Conservation (phyloP, 495 filamentous ascomycete genomes). For the Bathelium albidoporum region DNA sequence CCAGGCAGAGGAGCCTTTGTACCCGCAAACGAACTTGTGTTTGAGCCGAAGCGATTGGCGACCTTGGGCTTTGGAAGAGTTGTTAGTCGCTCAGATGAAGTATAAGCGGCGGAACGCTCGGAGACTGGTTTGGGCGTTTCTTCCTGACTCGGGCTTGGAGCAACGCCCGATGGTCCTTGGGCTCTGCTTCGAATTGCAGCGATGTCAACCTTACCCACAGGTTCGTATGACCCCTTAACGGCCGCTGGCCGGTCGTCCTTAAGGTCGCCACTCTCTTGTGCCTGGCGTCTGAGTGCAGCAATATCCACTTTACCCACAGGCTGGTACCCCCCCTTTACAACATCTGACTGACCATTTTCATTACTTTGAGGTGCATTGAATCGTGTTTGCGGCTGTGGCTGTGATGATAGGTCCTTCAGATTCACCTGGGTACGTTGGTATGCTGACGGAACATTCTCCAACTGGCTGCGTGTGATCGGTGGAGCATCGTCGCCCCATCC, state of each 20-base stretch:
- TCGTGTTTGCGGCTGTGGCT: slow-evolving; percentile 52
- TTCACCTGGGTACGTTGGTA: slow-evolving; percentile 94
- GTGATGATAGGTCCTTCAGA: slow-evolving; percentile 62
- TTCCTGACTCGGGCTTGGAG: slow-evolving; percentile 35
- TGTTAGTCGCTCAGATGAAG: slow-evolving; percentile 67
- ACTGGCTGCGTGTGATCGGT: slow-evolving; percentile 66
- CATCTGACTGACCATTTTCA: slow-evolving; percentile 42
- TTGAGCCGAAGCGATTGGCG: slow-evolving; percentile 69
- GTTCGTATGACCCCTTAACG: slow-evolving; percentile 87
- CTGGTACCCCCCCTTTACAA: slow-evolving; percentile 87
- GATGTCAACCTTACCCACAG: slow-evolving; percentile 89
- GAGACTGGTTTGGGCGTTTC: slow-evolving; percentile 48
- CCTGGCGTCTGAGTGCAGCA: slow-evolving; percentile 71
- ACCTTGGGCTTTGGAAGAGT: slow-evolving; percentile 89
- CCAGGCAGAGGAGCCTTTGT: slow-evolving; percentile 76
- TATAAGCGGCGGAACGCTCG: slow-evolving; percentile 58
- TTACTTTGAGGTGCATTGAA: slow-evolving; percentile 33
- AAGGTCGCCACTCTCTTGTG: slow-evolving; percentile 47
- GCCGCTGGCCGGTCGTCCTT: slow-evolving; percentile 67
- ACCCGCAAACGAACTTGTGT: slow-evolving; percentile 59
- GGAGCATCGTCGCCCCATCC: slow-evolving; percentile 97
- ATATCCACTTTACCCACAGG: slow-evolving; percentile 96
- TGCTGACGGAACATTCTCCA: slow-evolving; percentile 88
- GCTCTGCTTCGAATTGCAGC: slow-evolving; percentile 78
- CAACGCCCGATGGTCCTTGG: slow-evolving; percentile 40